Base-by-base conservation (phyloP, 495 filamentous ascomycete species). In the Aspergillus coremiiformis region DNA sequence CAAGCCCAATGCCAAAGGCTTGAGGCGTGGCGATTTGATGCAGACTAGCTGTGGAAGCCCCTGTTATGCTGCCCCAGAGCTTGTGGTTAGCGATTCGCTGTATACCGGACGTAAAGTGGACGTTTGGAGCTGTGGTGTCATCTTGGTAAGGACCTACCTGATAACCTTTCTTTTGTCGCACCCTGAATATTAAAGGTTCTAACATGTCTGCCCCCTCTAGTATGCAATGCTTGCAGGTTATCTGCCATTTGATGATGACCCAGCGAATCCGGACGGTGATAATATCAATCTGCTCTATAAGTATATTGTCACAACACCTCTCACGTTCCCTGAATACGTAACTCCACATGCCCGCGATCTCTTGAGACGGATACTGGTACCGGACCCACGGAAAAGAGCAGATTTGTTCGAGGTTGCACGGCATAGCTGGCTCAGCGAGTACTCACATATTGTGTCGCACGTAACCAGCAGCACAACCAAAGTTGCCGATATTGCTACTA, bases 251-350 rank as follows among this genome's bases (percentile, higher is more conserved):
- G 93, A 99, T 62, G 93, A 99, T 61, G 93, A 99, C 61, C 93
- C 93, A 54, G 94, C 91, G 33, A 99, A 99, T 62, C 93, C 93
- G 4, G 93, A 99, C 71, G 93, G 93, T 39, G 93, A 99, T 58
- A 99, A 99, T 63, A 99, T 99, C 75, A 99, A 97, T 67, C 77
- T 97, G 5, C 78, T 99, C 46, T 99, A 99, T 76, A 97, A 96
- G 72, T 99, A 99, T 72, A 99, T 99, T 57, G 90, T 96, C 50
- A 95, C 90, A 35, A 97, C 93, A 5, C 89, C 92, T 43, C 81
- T 99, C 35, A 97, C 93, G 4, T 98, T 98, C 66, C 93, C 93
- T 33, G 93, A 98, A 84, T 97, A 98, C 67, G 93, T 99, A 39
- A 95, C 93, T 11, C 93, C 94, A 5, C 94, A 99, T 68, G 92